phyloP scores from a whole-genome alignment of 108 stramenopile species.

The Tribonema minus region DNA sequence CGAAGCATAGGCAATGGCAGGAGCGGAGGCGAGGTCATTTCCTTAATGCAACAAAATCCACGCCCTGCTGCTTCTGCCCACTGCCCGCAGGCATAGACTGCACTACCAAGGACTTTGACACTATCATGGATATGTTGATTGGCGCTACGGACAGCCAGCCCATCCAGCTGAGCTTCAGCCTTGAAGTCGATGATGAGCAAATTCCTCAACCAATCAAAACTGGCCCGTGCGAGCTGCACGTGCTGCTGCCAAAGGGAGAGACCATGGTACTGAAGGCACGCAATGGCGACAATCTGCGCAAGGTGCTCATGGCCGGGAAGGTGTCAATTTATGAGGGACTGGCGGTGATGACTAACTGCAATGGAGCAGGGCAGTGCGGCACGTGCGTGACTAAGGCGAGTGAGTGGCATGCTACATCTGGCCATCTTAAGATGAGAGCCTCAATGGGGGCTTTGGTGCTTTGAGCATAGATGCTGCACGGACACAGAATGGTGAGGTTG shows the following conservation, averaged over 20 bases:
- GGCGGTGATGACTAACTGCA: constrained; percentile 37
- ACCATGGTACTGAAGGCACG: background rate
- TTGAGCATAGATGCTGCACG: background rate
- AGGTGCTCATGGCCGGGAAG: constrained; percentile 22
- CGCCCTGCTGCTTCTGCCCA: no score
- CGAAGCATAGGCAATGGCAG: no score
- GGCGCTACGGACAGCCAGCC: constrained; percentile 6
- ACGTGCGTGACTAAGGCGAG: constrained; percentile 30
- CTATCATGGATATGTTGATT: constrained; percentile 20
- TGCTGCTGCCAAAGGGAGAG: constrained; percentile 4
- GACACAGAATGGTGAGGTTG: background rate
- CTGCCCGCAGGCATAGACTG: constrained; percentile 28
- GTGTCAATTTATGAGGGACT: constrained; percentile 21
- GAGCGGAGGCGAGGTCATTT: no score
- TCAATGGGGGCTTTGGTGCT: background rate
- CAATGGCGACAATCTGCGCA: constrained; percentile 31
- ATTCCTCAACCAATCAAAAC: background rate
- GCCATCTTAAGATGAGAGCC: constrained; percentile 3
- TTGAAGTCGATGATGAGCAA: background rate
- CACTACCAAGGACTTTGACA: constrained; percentile 11
- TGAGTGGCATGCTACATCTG: constrained; percentile 16
- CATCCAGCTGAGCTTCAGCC: constrained; percentile 17
- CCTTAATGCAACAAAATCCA: no score
- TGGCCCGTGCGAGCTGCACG: constrained; percentile 18
- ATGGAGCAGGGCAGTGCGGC: constrained; percentile 43